Conservation (phyloP, 768 basidiomycete genomes). For the Termitomyces sp. region DNA sequence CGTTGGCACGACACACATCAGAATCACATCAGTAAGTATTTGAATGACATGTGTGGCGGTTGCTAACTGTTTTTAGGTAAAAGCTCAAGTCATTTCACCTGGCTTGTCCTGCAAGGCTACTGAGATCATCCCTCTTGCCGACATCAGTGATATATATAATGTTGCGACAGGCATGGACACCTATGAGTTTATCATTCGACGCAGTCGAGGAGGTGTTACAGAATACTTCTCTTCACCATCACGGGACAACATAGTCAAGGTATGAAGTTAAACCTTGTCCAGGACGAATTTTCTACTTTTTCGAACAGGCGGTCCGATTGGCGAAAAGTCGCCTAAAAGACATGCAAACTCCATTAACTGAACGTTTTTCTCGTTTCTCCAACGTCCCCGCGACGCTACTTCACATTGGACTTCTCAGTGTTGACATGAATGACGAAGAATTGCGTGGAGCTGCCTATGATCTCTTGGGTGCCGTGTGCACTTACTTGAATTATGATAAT, state of each 20-base stretch:
- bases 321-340: slow-evolving; percentile 69
- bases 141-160: slow-evolving; percentile 85
- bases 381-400: slow-evolving; percentile 83
- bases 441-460: slow-evolving; percentile 78
- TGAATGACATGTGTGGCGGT: not conserved
- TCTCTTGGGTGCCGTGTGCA: slow-evolving; percentile 70
- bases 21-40: slow-evolving; percentile 64
- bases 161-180: slow-evolving; percentile 69
- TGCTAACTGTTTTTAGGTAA: slow-evolving; percentile 37
- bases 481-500: slow-evolving; percentile 73
- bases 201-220: slow-evolving; percentile 63
- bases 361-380: slow-evolving; percentile 70
- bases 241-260: slow-evolving; percentile 74
- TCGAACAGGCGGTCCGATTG: slow-evolving; percentile 57
- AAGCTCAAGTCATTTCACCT: slow-evolving; percentile 67
- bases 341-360: slow-evolving; percentile 41
- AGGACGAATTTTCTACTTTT: not conserved
- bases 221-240: slow-evolving; percentile 69
- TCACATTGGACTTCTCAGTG: slow-evolving; percentile 80
- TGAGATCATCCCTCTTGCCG: slow-evolving; percentile 73
- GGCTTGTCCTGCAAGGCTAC: slow-evolving; percentile 68
- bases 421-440: slow-evolving; percentile 68
- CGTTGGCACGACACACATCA: slow-evolving; percentile 64
- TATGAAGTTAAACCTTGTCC: slow-evolving; percentile 14
- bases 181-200: slow-evolving; percentile 77